These are phyloP conservation scores for Elaeis oleifera DNA, from an alignment of 202 grass and related monocot genomes.

Conservation along the genomic window DNA sequence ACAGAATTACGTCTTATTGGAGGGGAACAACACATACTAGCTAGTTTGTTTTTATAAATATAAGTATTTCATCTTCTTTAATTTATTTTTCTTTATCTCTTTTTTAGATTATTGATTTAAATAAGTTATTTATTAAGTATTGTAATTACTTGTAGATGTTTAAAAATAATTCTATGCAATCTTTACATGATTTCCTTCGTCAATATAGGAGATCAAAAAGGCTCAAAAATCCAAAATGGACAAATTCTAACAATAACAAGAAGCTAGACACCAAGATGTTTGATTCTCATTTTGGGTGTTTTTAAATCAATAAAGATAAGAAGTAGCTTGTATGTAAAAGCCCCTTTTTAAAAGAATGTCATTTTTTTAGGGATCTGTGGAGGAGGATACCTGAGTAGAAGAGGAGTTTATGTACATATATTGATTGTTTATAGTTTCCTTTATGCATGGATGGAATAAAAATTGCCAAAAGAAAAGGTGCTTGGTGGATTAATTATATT, in stretches of 20 bases:
- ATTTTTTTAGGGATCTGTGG: constrained; percentile 61
- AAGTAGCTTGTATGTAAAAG: not conserved
- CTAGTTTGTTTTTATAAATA: no score
- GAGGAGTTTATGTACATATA: constrained; percentile 28
- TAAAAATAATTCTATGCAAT: no score
- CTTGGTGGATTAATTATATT: constrained; percentile 73
- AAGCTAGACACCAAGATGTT: no score
- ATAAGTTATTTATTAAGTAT: no score
- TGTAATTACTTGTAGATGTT: no score
- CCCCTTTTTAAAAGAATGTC: not conserved
- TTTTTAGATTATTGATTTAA: no score
- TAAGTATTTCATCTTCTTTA: no score
- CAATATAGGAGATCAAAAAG: constrained; percentile 19
- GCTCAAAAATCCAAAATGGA: constrained; percentile 23
- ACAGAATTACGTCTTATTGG: no score
- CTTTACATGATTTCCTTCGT: constrained; percentile 13
- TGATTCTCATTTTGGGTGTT: no score
- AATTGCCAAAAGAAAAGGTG: constrained; percentile 37
- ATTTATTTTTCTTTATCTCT: no score
- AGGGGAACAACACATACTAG: no score
- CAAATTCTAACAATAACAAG: not conserved
- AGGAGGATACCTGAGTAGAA: constrained; percentile 25
- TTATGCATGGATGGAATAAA: constrained; percentile 22
- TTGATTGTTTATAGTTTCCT: constrained; percentile 43
- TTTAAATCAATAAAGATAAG: not conserved